Evolutionary conservation across 2,329 filamentous ascomycete genomes (phyloP), one percentile per base, ranked within the genome.

Genomic region (Verruconis gallopava): DNA sequence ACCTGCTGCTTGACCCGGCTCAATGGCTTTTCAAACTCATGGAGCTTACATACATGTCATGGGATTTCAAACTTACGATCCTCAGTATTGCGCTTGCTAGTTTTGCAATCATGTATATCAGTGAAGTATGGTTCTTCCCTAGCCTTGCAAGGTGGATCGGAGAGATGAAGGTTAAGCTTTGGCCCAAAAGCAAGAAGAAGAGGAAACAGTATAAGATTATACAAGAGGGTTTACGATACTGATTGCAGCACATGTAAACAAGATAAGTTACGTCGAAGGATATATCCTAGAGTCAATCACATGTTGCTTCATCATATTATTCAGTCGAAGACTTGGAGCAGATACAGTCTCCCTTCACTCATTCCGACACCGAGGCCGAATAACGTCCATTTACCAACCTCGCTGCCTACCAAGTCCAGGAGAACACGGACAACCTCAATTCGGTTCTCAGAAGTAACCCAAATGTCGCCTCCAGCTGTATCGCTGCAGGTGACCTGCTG

Each of bases 1-100:
- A 93, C 58, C 88, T 98, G 80, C 71, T 94, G 20, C 70, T 88
- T 48, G 70, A 73, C 19, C 85, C 89, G 0, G 75, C 79, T 0
- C 61, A 68, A 15, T 81, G 79, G 72, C 60, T 96, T 11, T 68
- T 64, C 44, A 64, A 73, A 15, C 59, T 86, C 35, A 98, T 98
- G 88, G 77, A 96, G 58, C 65, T 98, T 46, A 96, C 86, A 0
- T 69, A 68, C 39, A 79, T 94, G 68, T 78, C 77, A 28, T 64
- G 67, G 50, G 66, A 71, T 40, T 98, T 93, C 61, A 79, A 81
- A 54, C 40, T 77, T 11, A 82, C 84, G 52, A 63, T 96, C 28
- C 54, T 95, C 2, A 63, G 65, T 0, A 61, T 96, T 4, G 88
- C 85, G 1, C 44, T 77, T 6, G 67, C 71, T 1, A 86, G 83